Base-by-base conservation (phyloP, 306 rosid species). In the Ormosia emarginata region DNA sequence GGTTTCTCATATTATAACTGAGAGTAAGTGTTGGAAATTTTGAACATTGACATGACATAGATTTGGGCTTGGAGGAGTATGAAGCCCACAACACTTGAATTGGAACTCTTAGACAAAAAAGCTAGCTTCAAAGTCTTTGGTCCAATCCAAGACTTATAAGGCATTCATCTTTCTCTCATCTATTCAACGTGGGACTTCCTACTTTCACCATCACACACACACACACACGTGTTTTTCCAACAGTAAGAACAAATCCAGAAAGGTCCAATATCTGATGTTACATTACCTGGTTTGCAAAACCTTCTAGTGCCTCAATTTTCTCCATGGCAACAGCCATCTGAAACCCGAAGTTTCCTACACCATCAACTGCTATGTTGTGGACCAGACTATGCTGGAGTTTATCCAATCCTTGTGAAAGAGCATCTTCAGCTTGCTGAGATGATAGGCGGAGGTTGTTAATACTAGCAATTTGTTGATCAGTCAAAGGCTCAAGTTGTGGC, bases 371-470 rank as follows among this genome's bases (percentile, higher is more conserved):
- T 67, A 91, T 84, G 89, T 84, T 74, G 30, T 74, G 74, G 13
- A 88, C 87, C 58, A 94, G 83, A 75, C 90, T 85, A 79, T 89
- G 94, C 86, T 91, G 94, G 36, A 94, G 88, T 87, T 92, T 94
- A 8, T 94, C 94, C 70, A 94, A 82, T 64, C 98, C 97, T 80
- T 87, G 97, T 57, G 97, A 80, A 67, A 94, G 94, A 14, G 97
- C 98, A 44, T 94, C 95, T 80, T 94, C 97, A 0, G 98, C 94
- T 89, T 94, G 97, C 86, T 89, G 97, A 77, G 93, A 94, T 1
- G 97, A 94, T 55, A 74, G 86, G 18, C 80, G 70, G 43, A 94
- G 88, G 24, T 72, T 91, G 29, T 14, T 56, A 8, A 91, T 77
- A 30, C 89, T 49, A 40, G 12, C 41, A 24, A 34, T 47, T 81